A percentile compares a stretch with the other conserved stretches of the same genome.
phyloP scores from a whole-genome alignment of 2,329 filamentous ascomycete genomes.

The Penicillium crustosum region DNA sequence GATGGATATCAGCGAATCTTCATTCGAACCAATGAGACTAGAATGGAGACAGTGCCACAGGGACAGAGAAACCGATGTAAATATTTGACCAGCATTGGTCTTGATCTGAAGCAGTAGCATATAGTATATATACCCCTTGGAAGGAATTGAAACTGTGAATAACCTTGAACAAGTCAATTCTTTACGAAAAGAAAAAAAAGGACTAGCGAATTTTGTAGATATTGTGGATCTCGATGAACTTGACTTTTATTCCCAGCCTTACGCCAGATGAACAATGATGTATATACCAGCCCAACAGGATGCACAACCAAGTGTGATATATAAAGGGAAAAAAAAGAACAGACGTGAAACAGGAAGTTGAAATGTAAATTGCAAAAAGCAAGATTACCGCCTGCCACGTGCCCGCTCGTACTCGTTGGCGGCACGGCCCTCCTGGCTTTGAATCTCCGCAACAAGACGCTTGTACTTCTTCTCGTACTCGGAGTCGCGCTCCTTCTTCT shows the following conservation, averaged over 20 bases:
- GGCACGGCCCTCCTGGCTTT: constrained; percentile 86
- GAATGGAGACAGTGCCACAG: constrained; percentile 48
- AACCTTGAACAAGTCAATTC: not conserved
- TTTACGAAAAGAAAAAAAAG: not conserved
- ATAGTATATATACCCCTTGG: not conserved
- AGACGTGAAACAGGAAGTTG: constrained; percentile 8
- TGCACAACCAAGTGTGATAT: constrained; percentile 10
- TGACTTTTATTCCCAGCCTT: constrained; percentile 26
- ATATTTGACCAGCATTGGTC: constrained; percentile 53
- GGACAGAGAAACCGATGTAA: constrained; percentile 47
- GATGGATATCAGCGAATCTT: constrained; percentile 41
- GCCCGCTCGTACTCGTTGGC: constrained; percentile 87
- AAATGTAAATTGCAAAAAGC: constrained; percentile 7
- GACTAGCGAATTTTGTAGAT: not conserved
- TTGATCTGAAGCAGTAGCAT: constrained; percentile 48
- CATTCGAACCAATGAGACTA: constrained; percentile 46
- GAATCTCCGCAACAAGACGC: constrained; percentile 88
- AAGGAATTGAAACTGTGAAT: not conserved
- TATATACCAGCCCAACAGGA: constrained; percentile 22
- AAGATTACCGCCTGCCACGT: constrained; percentile 59
- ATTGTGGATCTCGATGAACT: constrained; percentile 5
- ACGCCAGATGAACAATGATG: constrained; percentile 18
- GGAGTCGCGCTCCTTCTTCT: constrained; percentile 91
- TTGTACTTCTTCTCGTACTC: constrained; percentile 97
- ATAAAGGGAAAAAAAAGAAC: constrained; percentile 3